phyloP scores from a whole-genome alignment of 306 rosid species.

The Sophora flavescens region DNA sequence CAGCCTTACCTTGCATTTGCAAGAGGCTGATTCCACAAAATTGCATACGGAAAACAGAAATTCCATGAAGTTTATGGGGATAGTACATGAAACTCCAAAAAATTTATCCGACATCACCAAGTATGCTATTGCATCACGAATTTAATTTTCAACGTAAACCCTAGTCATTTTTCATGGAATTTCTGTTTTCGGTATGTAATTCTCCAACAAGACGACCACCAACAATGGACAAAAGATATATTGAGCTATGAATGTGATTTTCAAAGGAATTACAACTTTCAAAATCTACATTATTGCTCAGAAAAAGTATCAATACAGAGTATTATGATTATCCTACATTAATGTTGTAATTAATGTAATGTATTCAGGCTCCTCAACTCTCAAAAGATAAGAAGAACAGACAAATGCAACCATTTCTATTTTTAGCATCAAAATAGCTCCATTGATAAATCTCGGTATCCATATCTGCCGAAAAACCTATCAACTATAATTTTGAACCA shows the following conservation, averaged over 20 bases:
- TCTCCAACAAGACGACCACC: constrained; percentile 20
- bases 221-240: not conserved
- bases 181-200: not conserved
- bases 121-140: not conserved
- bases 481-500: not conserved
- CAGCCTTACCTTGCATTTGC: too few relatives aligned
- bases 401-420: constrained; percentile 23
- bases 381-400: not conserved
- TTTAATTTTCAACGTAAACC: constrained; percentile 8
- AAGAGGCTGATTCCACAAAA: too few relatives aligned
- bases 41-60: too few relatives aligned
- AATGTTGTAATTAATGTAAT: not conserved
- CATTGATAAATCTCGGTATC: constrained; percentile 33
- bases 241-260: not conserved
- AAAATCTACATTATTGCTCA: not conserved
- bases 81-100: not conserved
- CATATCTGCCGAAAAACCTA: constrained; percentile 12
- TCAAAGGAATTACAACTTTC: not conserved
- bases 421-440: constrained; percentile 23
- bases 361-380: constrained; percentile 4
- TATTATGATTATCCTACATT: constrained; percentile 15
- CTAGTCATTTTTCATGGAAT: constrained; percentile 4
- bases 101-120: constrained; percentile 7
- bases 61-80: too few relatives aligned
- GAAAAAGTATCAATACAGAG: not conserved